Evolutionary conservation across 257 asterid species (phyloP), one percentile per base, ranked within the genome.

Genomic region (Buddleja alternifolia): DNA sequence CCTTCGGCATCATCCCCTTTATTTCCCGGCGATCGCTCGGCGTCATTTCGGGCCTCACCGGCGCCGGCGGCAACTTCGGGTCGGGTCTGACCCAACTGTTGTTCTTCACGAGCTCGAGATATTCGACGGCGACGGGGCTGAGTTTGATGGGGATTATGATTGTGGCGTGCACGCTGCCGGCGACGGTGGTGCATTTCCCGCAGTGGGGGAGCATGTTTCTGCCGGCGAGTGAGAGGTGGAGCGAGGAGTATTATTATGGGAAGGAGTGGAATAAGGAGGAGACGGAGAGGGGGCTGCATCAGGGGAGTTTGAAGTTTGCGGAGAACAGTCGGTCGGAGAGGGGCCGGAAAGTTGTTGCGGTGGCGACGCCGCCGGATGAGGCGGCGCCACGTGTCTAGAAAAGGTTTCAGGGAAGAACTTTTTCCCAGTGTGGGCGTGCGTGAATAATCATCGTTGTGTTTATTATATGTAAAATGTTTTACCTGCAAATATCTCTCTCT

Each of bases 131-230:
- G 3, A 73, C 45, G 17, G 89, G 89, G 68, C 60, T 85, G 58
- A 59, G 40, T 1, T 36, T 15, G 59, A 86, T 83, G 92, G 92
- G 92, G 24, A 32, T 86, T 3, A 81, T 83, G 85, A 81, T 81
- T 15, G 73, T 83, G 11, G 79, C 74, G 4, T 81, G 89, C 52
- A 86, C 92, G 3, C 48, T 73, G 53, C 89, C 87, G 12, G 78
- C 71, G 69, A 67, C 74, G 29, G 3, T 73, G 36, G 85, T 86
- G 69, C 85, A 86, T 44, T 86, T 86, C 53, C 92, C 87, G 23
- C 92, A 86, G 67, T 86, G 92, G 92, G 92, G 92, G 59, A 83
- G 92, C 78, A 83, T 83, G 87, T 75, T 86, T 17, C 21, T 83
- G 48, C 83, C 80, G 15, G 74, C 85, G 10, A 29, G 71, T 29